Evolutionary conservation across 306 rosid genomes (phyloP).

Genomic region (Quercus engelmannii): DNA sequence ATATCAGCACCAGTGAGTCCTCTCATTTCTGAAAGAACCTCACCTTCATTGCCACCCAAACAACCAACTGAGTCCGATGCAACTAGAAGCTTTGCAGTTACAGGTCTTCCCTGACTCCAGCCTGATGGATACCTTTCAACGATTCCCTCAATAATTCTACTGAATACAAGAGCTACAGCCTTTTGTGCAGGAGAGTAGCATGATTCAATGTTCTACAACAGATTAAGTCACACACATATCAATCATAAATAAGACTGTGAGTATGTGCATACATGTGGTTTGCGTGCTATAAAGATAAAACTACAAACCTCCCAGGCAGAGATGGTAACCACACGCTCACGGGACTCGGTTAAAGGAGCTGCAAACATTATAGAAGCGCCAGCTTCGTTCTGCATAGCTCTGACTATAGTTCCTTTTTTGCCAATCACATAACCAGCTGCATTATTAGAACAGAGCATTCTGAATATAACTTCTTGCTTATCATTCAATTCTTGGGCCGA

Average conservation of each 20-base stretch:
- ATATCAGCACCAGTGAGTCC: conserved; percentile 46
- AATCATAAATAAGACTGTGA: conserved; percentile 11
- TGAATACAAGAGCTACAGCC: conserved; percentile 53
- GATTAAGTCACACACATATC: conserved; percentile 20
- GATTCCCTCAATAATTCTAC: conserved; percentile 55
- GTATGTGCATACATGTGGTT: conserved; percentile 3
- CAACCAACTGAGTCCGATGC: conserved; percentile 25
- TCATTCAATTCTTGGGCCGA: conserved; percentile 22
- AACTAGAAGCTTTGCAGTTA: conserved; percentile 50
- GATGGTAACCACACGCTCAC: conserved; percentile 57
- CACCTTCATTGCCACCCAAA: conserved; percentile 42
- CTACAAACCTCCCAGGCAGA: conserved; percentile 63
- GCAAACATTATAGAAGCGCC: conserved; percentile 64
- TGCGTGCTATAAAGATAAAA: not conserved
- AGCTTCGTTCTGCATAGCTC: conserved; percentile 48
- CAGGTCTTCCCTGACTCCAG: conserved; percentile 32
- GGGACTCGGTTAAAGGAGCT: conserved; percentile 37
- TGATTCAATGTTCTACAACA: conserved; percentile 46
- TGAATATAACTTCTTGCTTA: conserved; percentile 43
- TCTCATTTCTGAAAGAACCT: conserved; percentile 45
- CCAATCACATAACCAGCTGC: conserved; percentile 69
- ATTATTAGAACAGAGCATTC: conserved; percentile 52
- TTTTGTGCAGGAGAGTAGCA: conserved; percentile 59
- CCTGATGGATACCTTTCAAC: conserved; percentile 33
- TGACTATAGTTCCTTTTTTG: conserved; percentile 46